Percentiles rank a stretch among this genome's conserved stretches.
Conservation (phyloP, 495 filamentous ascomycete species). For the Penicillium maclennaniae region DNA sequence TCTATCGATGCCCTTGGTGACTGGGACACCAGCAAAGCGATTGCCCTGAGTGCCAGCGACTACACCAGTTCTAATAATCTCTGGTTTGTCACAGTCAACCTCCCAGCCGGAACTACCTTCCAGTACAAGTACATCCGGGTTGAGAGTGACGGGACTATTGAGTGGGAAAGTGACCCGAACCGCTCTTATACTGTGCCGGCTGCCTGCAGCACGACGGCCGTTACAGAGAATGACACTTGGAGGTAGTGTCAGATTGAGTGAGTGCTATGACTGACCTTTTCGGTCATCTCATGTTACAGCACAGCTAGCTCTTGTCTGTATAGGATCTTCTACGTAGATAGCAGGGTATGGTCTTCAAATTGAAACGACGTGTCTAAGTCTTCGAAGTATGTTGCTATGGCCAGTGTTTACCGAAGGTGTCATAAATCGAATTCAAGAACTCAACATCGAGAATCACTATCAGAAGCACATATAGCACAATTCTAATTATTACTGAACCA, state of each 20-base stretch:
- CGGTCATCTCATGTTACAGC: no score
- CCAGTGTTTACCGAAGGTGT: no score
- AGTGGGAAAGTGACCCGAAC: slow-evolving; percentile 66
- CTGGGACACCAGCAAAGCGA: slow-evolving; percentile 41
- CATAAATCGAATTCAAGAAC: no score
- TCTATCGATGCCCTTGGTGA: no score
- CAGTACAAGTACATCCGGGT: slow-evolving; percentile 69
- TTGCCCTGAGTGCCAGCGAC: slow-evolving; percentile 48
- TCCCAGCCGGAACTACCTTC: slow-evolving; percentile 51
- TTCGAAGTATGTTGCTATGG: no score
- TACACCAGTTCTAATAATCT: slow-evolving; percentile 55
- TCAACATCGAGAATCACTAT: no score
- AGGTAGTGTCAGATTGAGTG: slow-evolving; percentile 2
- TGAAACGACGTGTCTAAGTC: no score
- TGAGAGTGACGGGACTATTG: slow-evolving; percentile 47
- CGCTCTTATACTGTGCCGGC: slow-evolving; percentile 52
- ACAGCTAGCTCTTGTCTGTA: no score
- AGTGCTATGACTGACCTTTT: not conserved
- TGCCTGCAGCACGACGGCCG: slow-evolving; percentile 40
- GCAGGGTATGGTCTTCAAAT: no score
- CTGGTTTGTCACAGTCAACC: slow-evolving; percentile 51
- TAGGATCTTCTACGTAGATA: no score
- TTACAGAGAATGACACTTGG: slow-evolving; percentile 35
- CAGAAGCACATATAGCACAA: no score
- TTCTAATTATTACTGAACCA: not conserved